Conservation (phyloP, 2,329 filamentous ascomycete species). For the Stylonectria norvegica region DNA sequence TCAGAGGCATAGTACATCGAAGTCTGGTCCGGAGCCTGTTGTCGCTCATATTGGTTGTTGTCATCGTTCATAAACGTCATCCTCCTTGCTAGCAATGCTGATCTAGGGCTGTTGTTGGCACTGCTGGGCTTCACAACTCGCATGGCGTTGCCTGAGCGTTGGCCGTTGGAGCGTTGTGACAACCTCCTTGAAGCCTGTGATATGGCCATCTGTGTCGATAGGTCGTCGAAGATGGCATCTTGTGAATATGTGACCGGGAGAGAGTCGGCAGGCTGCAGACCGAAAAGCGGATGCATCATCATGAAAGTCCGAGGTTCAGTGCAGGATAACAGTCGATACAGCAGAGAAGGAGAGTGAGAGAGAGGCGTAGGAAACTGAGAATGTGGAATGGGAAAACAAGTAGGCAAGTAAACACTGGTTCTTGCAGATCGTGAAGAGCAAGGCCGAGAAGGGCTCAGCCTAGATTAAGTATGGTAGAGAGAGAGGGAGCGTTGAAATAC, state of each 20-base stretch:
- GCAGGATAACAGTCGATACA: slow-evolving; percentile 1
- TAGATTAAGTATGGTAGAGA: slow-evolving; percentile 32
- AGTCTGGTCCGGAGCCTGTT: slow-evolving; percentile 46
- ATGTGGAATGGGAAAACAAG: too few species aligned
- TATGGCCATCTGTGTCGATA: slow-evolving; percentile 49
- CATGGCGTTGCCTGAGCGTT: slow-evolving; percentile 50
- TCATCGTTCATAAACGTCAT: slow-evolving; percentile 55
- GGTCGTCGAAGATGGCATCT: slow-evolving; percentile 48
- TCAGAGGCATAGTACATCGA: slow-evolving; percentile 24
- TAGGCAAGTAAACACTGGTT: too few species aligned
- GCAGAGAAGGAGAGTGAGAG: not conserved
- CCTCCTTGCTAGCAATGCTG: slow-evolving; percentile 46
- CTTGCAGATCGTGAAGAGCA: slow-evolving; percentile 4
- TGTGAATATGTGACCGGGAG: slow-evolving; percentile 26
- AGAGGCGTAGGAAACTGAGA: too few species aligned
- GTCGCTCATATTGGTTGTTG: slow-evolving; percentile 43
- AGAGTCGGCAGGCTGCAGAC: slow-evolving; percentile 23
- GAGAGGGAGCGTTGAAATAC: slow-evolving; percentile 14
- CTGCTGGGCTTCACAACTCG: slow-evolving; percentile 64
- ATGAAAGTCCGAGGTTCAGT: slow-evolving; percentile 7
- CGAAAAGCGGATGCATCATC: slow-evolving; percentile 33
- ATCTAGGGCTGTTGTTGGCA: slow-evolving; percentile 65
- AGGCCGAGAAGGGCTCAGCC: slow-evolving; percentile 20
- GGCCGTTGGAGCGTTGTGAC: slow-evolving; percentile 49
- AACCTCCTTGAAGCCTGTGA: slow-evolving; percentile 46